These are phyloP conservation scores for Geotrichum bryndzae DNA, from an alignment of 1,139 yeast genomes.

Conservation along the genomic window DNA sequence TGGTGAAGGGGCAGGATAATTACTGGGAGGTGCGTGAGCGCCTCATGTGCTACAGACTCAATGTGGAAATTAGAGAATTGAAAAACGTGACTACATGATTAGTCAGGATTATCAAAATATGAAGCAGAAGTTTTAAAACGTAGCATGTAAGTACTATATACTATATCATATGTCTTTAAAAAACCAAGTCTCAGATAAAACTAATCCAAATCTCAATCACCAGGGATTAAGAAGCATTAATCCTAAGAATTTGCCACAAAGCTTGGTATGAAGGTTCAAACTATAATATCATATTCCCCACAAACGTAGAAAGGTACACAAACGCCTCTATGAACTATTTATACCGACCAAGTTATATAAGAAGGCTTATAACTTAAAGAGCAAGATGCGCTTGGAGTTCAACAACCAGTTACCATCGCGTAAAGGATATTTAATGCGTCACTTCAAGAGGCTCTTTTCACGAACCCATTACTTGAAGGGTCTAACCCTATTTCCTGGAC, in stretches of 20 bases:
- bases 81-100: not conserved
- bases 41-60: not conserved
- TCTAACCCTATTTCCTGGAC: not conserved
- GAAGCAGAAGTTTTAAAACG: not conserved
- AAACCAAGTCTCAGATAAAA: not conserved
- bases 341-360: not conserved
- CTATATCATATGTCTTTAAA: not conserved
- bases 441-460: not conserved
- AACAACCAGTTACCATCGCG: not conserved
- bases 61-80: not conserved
- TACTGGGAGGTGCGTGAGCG: not conserved
- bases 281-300: not conserved
- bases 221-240: no score
- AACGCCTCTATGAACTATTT: not conserved
- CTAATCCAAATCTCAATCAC: no score
- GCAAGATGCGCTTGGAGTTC: not conserved
- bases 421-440: not conserved
- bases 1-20: not conserved
- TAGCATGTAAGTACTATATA: not conserved
- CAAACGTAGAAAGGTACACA: not conserved
- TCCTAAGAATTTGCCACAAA: no score
- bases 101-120: not conserved
- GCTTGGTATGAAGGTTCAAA: no score
- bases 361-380: not conserved
- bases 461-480: not conserved